A percentile compares a stretch with the other conserved stretches of the same genome.
Conservation (phyloP, 768 basidiomycete species). For the Podaxis sp. region DNA sequence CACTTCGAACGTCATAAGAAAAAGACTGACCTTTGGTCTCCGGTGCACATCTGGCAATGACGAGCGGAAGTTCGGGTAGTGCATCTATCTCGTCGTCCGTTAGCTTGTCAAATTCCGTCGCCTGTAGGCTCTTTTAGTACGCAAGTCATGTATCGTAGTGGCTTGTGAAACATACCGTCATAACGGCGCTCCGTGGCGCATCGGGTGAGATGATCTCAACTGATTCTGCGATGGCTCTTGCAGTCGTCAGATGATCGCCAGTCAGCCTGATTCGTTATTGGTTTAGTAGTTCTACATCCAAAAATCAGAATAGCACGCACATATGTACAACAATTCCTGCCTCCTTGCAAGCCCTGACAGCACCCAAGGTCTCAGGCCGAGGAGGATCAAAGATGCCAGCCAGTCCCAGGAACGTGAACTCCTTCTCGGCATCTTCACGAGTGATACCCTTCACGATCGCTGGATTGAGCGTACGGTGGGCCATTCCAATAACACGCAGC, state of each 20-base stretch:
- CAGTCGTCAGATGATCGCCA: constrained; percentile 54
- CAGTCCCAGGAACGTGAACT: constrained; percentile 49
- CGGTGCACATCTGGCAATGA: constrained; percentile 59
- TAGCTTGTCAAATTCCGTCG: constrained; percentile 49
- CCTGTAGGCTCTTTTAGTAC: too few relatives aligned
- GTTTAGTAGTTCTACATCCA: too few relatives aligned
- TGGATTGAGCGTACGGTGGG: constrained; percentile 24
- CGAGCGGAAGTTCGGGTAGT: constrained; percentile 52
- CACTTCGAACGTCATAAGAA: background rate
- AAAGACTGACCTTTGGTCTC: constrained; percentile 40
- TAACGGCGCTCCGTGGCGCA: constrained; percentile 37
- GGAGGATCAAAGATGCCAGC: constrained; percentile 61
- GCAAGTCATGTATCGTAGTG: too few relatives aligned
- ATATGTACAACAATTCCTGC: constrained; percentile 55
- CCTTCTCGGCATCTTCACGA: constrained; percentile 46
- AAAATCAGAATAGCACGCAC: constrained; percentile 19
- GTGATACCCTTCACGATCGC: constrained; percentile 25
- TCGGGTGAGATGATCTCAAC: constrained; percentile 48
- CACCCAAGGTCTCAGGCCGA: constrained; percentile 50
- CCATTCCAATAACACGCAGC: constrained; percentile 39
- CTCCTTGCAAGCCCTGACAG: constrained; percentile 48
- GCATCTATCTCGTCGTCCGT: constrained; percentile 50
- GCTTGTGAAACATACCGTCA: constrained; percentile 27
- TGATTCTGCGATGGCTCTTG: constrained; percentile 48
- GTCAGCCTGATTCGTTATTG: constrained; percentile 39